A percentile compares a stretch with the other conserved stretches of the same genome.
These are phyloP conservation scores for Eucalyptus cloeziana DNA, from an alignment of 345 rosid genomes.

Conservation along the genomic window DNA sequence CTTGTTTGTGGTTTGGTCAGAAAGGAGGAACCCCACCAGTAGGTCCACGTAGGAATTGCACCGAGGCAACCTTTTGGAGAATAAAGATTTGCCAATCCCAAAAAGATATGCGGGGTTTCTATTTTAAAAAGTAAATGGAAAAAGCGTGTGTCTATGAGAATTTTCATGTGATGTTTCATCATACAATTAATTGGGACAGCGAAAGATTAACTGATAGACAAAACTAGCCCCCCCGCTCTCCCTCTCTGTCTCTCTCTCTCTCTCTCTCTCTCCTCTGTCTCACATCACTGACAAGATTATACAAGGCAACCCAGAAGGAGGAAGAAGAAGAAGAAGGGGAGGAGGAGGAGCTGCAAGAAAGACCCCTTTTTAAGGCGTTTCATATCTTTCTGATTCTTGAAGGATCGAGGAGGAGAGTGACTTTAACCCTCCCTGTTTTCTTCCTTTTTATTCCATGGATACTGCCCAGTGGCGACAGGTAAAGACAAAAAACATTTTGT, in stretches of 20 bases:
- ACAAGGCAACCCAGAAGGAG: background rate
- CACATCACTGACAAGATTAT: background rate
- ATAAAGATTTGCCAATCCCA: background rate
- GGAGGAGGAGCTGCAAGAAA: background rate
- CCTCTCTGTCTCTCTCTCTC: background rate
- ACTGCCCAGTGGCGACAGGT: slow-evolving; percentile 35
- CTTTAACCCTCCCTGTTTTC: background rate
- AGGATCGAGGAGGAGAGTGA: background rate
- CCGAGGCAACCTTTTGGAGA: background rate
- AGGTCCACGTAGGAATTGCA: background rate
- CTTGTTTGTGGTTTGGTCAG: background rate
- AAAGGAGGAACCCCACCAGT: background rate
- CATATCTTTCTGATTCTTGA: background rate
- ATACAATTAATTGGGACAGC: background rate
- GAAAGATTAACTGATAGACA: background rate
- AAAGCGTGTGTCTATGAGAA: background rate
- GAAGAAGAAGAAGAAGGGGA: background rate
- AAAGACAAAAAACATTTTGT: background rate
- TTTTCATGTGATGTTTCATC: background rate
- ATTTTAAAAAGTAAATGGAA: background rate
- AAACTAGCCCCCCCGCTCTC: background rate
- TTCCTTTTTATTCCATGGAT: slow-evolving; percentile 17
- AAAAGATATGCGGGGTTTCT: background rate
- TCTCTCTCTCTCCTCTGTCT: background rate
- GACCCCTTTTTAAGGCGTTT: background rate